These are phyloP conservation scores for Catenaria anguillulae DNA, from an alignment of 371 early-diverging fungal genomes.

Conservation along the genomic window DNA sequence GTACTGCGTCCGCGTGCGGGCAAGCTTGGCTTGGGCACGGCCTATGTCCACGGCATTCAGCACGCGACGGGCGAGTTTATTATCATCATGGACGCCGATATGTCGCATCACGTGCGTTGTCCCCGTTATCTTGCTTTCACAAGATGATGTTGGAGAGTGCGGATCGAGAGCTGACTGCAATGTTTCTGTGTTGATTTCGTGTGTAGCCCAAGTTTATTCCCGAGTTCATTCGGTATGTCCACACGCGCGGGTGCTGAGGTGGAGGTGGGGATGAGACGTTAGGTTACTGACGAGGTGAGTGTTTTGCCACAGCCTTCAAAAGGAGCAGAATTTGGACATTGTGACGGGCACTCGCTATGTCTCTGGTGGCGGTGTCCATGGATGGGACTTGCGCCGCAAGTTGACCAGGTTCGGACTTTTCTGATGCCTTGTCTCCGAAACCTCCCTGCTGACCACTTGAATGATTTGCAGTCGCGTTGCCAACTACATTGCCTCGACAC, in stretches of 20 bases:
- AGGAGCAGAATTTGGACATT: slow-evolving; percentile 71
- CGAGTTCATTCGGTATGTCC: slow-evolving; percentile 68
- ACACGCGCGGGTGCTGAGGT: too few species aligned
- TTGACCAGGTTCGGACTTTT: too few species aligned
- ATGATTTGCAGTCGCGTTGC: too few species aligned
- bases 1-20: slow-evolving; percentile 85
- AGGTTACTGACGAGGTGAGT: too few species aligned
- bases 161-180: too few species aligned
- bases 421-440: too few species aligned
- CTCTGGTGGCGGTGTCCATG: slow-evolving; percentile 87
- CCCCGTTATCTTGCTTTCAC: too few species aligned
- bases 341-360: slow-evolving; percentile 92
- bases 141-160: not conserved
- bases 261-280: too few species aligned
- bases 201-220: slow-evolving; percentile 97
- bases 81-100: slow-evolving; percentile 98
- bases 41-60: slow-evolving; percentile 91
- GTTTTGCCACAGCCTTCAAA: slow-evolving; percentile 68
- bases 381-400: slow-evolving; percentile 96
- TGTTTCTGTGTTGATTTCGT: too few species aligned
- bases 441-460: too few species aligned
- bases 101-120: slow-evolving; percentile 82
- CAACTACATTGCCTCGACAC: slow-evolving; percentile 84
- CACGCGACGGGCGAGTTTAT: slow-evolving; percentile 87
- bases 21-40: slow-evolving; percentile 94